Conservation (phyloP, 129 eudicot genomes). For the Heracleum sosnowskyi region DNA sequence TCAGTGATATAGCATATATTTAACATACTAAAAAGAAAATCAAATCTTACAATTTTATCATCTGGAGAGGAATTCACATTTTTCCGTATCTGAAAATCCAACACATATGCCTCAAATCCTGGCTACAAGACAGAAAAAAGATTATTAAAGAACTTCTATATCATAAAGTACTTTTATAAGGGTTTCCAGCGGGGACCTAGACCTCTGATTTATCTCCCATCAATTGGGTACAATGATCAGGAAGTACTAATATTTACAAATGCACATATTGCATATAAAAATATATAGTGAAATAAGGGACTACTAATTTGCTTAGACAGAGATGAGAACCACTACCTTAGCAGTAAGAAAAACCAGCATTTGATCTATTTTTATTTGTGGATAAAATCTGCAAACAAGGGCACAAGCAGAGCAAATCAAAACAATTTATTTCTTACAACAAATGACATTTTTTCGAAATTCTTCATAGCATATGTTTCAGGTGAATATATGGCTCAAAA, state of each 20-base stretch:
- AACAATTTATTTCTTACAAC: background rate
- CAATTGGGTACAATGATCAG: background rate
- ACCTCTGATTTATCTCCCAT: slow-evolving; percentile 1
- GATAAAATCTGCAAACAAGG: slow-evolving; percentile 57
- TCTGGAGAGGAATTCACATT: slow-evolving; percentile 28
- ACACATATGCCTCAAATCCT: slow-evolving; percentile 69
- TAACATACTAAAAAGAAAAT: background rate
- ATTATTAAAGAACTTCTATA: slow-evolving; percentile 11
- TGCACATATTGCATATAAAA: background rate
- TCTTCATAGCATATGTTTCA: background rate
- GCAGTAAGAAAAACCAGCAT: slow-evolving; percentile 49
- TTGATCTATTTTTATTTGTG: slow-evolving; percentile 65
- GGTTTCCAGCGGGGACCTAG: background rate
- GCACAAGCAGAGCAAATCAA: background rate
- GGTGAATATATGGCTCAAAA: background rate
- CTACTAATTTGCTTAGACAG: background rate
- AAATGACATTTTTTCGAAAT: background rate
- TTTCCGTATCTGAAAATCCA: slow-evolving; percentile 70
- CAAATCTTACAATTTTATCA: slow-evolving; percentile 61
- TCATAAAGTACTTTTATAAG: background rate
- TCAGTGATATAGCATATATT: background rate
- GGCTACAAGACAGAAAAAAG: slow-evolving; percentile 38
- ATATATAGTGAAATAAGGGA: background rate
- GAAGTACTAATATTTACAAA: background rate
- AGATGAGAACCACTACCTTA: slow-evolving; percentile 37